Evolutionary conservation across 2,329 filamentous ascomycete genomes (phyloP), one percentile per base, ranked within the genome.

Genomic region (Rutstroemia sydowiana): DNA sequence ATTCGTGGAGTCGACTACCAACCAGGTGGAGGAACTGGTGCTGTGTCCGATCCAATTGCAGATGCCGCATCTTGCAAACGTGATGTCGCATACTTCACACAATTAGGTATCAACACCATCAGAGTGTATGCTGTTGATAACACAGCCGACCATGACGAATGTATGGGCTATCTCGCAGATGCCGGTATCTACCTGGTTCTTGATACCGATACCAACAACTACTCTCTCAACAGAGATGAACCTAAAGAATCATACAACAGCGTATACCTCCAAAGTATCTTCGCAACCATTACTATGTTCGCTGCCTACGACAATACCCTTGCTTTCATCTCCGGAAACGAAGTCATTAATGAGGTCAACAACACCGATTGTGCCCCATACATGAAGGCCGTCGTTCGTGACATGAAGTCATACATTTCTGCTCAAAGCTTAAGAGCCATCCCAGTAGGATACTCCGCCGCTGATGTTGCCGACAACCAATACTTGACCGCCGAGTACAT

Each of bases 91-190:
- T 74, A 85, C 64, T 86, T 88, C 75, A 75, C 82, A 69, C 74
- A 83, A 59, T 71, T 88, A 45, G 83, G 84, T 46, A 73, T 87
- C 67, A 87, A 88, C 72, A 85, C 84, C 40, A 73, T 88, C 63
- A 82, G 84, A 69, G 79, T 87, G 55, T 88, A 87, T 75, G 83
- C 81, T 2, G 78, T 87, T 59, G 84, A 88, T 70, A 87, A 87
- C 73, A 79, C 79, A 42, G 71, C 74, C 56, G 69, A 81, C 68
- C 84, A 88, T 68, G 81, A 85, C 62, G 75, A 76, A 57, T 87
- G 84, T 71, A 88, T 88, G 84, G 72, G 71, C 43, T 73, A 75
- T 36, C 72, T 87, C 53, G 79, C 81, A 31, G 81, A 79, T 61
- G 84, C 82, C 52, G 84, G 84, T 56, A 88, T 88, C 71, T 87